These are phyloP conservation scores for Tillandsia fasciculata DNA, from an alignment of 176 grass and related monocot genomes.

Conservation along the genomic window DNA sequence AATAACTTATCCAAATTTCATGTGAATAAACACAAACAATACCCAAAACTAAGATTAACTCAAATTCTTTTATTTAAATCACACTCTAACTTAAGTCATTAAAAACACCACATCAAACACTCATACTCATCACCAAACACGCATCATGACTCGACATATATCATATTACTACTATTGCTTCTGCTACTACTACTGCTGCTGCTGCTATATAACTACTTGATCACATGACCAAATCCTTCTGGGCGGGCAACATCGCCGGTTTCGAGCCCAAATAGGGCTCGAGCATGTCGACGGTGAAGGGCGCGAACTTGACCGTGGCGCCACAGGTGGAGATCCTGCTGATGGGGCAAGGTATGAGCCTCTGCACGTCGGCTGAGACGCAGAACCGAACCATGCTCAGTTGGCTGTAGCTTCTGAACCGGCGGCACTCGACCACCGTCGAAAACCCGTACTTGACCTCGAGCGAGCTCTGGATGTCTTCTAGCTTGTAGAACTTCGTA, in stretches of 20 bases:
- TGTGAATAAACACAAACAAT: too few species aligned
- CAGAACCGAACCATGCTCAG: slow-evolving; percentile 18
- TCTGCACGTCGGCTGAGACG: slow-evolving; percentile 7
- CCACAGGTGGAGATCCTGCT: slow-evolving; percentile 8
- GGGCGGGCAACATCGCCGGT: slow-evolving; percentile 16
- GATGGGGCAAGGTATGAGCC: slow-evolving; percentile 20
- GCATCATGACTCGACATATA: too few species aligned
- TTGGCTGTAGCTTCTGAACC: neutral
- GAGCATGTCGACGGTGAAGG: slow-evolving; percentile 13
- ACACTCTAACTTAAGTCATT: too few species aligned
- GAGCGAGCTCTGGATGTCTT: slow-evolving; percentile 17
- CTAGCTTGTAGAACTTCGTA: slow-evolving; percentile 2
- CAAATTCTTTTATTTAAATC: too few species aligned
- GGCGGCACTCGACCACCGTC: slow-evolving; percentile 13
- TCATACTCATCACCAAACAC: too few species aligned
- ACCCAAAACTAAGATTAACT: too few species aligned
- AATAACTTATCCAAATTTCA: too few species aligned
- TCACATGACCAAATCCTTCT: slow-evolving; percentile 16
- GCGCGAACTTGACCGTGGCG: slow-evolving; percentile 10
- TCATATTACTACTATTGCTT: too few species aligned
- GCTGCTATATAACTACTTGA: neutral
- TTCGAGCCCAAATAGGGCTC: neutral
- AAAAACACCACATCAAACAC: too few species aligned
- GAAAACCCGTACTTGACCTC: slow-evolving; percentile 7
- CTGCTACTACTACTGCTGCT: too few species aligned